Evolutionary conservation across 1,139 yeast species (phyloP), one percentile per base, ranked within the genome.

Genomic region (Protomyces arabidopsidicola): DNA sequence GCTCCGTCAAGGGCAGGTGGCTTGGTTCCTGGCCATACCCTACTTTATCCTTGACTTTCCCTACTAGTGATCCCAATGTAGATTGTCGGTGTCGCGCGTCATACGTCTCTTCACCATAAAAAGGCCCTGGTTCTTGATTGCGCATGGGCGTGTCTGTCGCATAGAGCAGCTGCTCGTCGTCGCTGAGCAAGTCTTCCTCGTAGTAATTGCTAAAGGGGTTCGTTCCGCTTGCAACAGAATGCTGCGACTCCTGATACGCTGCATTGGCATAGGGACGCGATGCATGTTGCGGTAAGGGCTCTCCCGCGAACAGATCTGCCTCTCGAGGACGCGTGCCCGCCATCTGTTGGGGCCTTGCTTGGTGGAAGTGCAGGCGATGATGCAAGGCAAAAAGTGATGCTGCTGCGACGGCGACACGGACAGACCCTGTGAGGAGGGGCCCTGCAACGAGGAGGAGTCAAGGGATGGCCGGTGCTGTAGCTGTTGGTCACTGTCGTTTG

Each of bases 1-100:
- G 54, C 20, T 66, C 67, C 2, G 68, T 63, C 31, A 67, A 20
- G 3, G 69, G 69, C 12, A 67, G 50, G 27, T 66, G 65, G 16
- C 55, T 66, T 20, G 57, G 39, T 8, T 57, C 65, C 9, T 16
- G 20, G 35, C 36, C 45, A 34, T 38, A 52, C 5, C 62, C 62
- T 8, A 52, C 62, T 16, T 14, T 38, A 18, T 53, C 62, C 36
- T 55, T 45, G 5, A 58, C 62, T 18, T 38, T n/a, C 24, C 51
- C 62, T 2, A 58, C 62, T 38, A 58, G 36, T 18, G 56, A 58
- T 6, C 62, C 62, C 4, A 58, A 58, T 5, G 45, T 52, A 2
- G 62, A 58, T 34, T 38, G 42, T 24, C 45, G 51, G 2, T 27
- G 22, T 14, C 39, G 27, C 18, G 31, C 18, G 14, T 55, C 38